These are phyloP conservation scores for Arthrobotrys conoides DNA, from an alignment of 2,329 filamentous ascomycete species.

Conservation along the genomic window DNA sequence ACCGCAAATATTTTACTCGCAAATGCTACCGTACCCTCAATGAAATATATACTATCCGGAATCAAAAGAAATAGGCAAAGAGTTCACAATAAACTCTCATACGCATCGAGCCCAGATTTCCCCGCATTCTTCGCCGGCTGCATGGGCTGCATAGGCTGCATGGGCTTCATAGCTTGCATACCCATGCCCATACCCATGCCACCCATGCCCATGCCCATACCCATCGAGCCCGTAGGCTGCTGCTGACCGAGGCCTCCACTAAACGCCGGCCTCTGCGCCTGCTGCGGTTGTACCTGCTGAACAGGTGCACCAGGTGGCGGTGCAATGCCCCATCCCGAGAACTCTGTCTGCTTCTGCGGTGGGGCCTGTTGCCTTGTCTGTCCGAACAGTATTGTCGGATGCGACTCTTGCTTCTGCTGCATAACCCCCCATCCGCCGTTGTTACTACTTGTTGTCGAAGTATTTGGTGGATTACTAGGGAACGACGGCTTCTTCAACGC, in stretches of 20 bases:
- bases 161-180: conserved; percentile 74
- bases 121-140: conserved; percentile 67
- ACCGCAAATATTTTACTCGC: not conserved
- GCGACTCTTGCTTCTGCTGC: conserved; percentile 58
- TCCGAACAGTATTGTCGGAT: conserved; percentile 62
- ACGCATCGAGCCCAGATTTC: conserved; percentile 71
- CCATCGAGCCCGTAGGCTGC: conserved; percentile 43
- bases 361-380: conserved; percentile 62
- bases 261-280: conserved; percentile 71
- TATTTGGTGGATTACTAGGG: not conserved
- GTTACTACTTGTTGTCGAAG: conserved; percentile 24
- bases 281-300: conserved; percentile 68
- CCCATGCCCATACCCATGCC: conserved; percentile 66
- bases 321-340: conserved; percentile 66
- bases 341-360: conserved; percentile 57
- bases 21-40: not conserved
- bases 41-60: conserved; percentile 1
- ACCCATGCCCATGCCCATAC: conserved; percentile 35
- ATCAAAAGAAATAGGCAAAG: conserved; percentile 3
- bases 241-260: conserved; percentile 66
- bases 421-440: conserved; percentile 41
- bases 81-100: conserved; percentile 71
- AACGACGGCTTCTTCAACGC: conserved; percentile 57
- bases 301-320: conserved; percentile 62
- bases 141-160: conserved; percentile 70